A percentile compares a stretch with the other conserved stretches of the same genome.
These are phyloP conservation scores for Wickerhamiella siamensis DNA, from an alignment of 805 yeast species.

Conservation along the genomic window DNA sequence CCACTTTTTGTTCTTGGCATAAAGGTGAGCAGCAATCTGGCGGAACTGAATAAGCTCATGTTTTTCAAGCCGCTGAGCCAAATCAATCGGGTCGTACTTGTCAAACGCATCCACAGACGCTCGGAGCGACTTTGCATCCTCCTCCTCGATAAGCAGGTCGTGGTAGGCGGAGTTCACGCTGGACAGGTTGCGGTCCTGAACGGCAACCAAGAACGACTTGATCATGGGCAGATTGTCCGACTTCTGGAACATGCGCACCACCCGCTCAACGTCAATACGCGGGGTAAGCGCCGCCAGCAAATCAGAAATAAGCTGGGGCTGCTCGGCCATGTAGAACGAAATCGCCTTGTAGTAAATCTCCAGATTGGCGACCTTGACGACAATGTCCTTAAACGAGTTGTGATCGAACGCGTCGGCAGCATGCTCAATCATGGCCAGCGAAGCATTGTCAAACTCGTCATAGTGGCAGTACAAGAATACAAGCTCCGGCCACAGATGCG, in stretches of 20 bases:
- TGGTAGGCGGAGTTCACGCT: slow-evolving; percentile 93
- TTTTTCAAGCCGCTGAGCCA: slow-evolving; percentile 85
- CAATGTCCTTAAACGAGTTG: slow-evolving; percentile 80
- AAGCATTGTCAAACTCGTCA: slow-evolving; percentile 99
- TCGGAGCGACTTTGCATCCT: slow-evolving; percentile 80
- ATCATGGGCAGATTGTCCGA: slow-evolving; percentile 93
- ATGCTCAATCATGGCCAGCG: slow-evolving; percentile 89
- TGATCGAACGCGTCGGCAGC: slow-evolving; percentile 90
- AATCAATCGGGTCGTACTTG: slow-evolving; percentile 79
- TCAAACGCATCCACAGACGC: slow-evolving; percentile 80
- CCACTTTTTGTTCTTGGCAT: slow-evolving; percentile 90
- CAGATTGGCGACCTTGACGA: slow-evolving; percentile 87
- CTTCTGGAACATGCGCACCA: slow-evolving; percentile 84
- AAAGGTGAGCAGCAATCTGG: slow-evolving; percentile 87
- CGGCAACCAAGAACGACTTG: slow-evolving; percentile 87
- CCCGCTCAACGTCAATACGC: slow-evolving; percentile 86
- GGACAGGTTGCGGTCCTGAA: slow-evolving; percentile 76
- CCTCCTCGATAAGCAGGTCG: slow-evolving; percentile 88
- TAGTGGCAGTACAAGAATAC: slow-evolving; percentile 94
- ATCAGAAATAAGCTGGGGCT: slow-evolving; percentile 82
- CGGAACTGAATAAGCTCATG: slow-evolving; percentile 86
- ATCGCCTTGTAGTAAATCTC: slow-evolving; percentile 96
- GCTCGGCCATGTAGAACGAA: slow-evolving; percentile 82
- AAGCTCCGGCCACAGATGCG: slow-evolving; percentile 92
- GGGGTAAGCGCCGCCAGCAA: slow-evolving; percentile 71